phyloP scores from a whole-genome alignment of 75 land plant species.

The Cunninghamia lanceolata region DNA sequence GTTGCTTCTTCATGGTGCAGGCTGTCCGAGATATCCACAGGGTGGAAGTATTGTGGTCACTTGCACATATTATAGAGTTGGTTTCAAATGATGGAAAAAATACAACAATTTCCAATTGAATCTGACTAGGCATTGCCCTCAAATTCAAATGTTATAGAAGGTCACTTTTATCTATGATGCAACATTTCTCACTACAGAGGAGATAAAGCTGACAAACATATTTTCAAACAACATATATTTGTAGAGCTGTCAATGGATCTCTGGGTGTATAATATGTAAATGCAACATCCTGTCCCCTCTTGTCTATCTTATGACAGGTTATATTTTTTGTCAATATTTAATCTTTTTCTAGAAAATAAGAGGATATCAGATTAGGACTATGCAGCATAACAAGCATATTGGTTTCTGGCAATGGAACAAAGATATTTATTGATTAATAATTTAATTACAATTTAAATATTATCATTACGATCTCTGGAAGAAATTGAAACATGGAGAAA shows the following conservation, averaged over 20 bases:
- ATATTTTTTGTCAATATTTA: neutral
- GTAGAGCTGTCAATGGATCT: neutral
- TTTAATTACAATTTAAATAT: neutral
- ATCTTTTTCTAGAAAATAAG: neutral
- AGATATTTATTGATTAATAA: neutral
- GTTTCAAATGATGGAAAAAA: slow-evolving; percentile 2
- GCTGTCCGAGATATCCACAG: slow-evolving; percentile 46
- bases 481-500: slow-evolving; percentile 3
- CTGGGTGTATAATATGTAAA: slow-evolving; percentile 1
- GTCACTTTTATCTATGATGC: neutral
- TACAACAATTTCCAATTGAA: neutral
- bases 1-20: slow-evolving; percentile 24
- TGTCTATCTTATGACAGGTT: neutral
- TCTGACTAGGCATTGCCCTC: neutral
- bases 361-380: neutral
- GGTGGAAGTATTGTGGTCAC: slow-evolving; percentile 59
- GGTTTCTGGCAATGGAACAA: neutral
- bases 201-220: neutral
- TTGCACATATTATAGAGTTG: slow-evolving; percentile 50
- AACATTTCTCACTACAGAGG: neutral
- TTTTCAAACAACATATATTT: neutral
- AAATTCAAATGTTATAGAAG: neutral
- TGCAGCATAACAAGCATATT: neutral
- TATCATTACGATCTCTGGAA: neutral
- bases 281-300: neutral